phyloP scores from a whole-genome alignment of 768 basidiomycete genomes.

The Saitozyma podzolica region DNA sequence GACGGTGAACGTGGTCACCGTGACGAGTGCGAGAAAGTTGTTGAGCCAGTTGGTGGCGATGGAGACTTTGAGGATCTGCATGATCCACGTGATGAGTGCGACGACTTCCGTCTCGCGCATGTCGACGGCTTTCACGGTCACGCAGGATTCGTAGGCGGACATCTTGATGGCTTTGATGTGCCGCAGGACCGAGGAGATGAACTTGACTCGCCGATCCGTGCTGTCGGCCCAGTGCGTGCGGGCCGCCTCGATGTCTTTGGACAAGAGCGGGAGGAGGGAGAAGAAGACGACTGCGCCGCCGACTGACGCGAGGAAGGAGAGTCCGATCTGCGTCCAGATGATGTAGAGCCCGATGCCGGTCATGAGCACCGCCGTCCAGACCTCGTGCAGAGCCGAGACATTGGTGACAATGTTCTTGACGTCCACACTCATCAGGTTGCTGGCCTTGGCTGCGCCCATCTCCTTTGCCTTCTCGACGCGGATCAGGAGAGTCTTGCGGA shows the following conservation, averaged over 20 bases:
- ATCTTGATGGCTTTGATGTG: conserved; percentile 29
- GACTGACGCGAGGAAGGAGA: conserved; percentile 21
- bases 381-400: conserved; percentile 5
- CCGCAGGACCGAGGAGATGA: conserved; percentile 20
- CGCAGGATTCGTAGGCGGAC: conserved; percentile 18
- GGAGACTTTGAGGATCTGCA: conserved; percentile 11
- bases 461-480: conserved; percentile 15
- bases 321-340: conserved; percentile 24
- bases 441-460: conserved; percentile 24
- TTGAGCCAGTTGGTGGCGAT: conserved; percentile 18
- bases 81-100: conserved; percentile 6
- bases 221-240: conserved; percentile 9
- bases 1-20: conserved; percentile 19
- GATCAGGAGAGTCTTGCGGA: conserved; percentile 18
- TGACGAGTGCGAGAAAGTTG: conserved; percentile 13
- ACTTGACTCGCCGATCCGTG: conserved; percentile 24
- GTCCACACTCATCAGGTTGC: conserved; percentile 26
- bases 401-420: conserved; percentile 6
- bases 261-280: conserved; percentile 8
- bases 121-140: conserved; percentile 2
- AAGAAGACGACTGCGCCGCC: conserved; percentile 20
- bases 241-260: conserved; percentile 1
- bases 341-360: conserved; percentile 21
- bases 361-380: conserved; percentile 14
- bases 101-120: conserved; percentile 13